Conservation (phyloP, 306 rosid species). For the Malus orientalis region DNA sequence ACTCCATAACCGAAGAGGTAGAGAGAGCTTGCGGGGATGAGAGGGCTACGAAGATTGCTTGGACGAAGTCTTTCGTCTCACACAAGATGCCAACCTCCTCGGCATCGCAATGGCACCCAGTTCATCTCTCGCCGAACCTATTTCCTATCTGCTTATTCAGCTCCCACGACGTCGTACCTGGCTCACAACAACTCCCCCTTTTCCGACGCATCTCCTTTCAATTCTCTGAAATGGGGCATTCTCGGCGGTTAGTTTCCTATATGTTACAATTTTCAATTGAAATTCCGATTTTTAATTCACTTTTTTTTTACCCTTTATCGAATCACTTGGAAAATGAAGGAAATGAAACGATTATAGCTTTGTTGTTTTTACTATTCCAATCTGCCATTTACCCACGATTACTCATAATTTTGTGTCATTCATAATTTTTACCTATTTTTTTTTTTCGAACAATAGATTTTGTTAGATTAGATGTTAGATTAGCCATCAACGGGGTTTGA, state of each 20-base stretch:
- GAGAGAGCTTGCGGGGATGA: constrained; percentile 23
- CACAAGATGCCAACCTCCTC: background rate
- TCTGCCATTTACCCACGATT: background rate
- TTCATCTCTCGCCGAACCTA: constrained; percentile 16
- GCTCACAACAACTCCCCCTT: constrained; percentile 7
- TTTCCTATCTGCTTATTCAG: constrained; percentile 17
- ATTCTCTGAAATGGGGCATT: constrained; percentile 21
- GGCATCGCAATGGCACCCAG: background rate
- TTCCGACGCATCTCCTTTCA: constrained; percentile 3
- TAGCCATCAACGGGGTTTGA: no score
- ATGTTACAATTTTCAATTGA: background rate
- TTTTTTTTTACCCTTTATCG: background rate
- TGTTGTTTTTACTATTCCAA: background rate
- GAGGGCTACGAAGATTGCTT: constrained; percentile 32
- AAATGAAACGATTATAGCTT: background rate
- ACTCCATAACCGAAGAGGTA: background rate
- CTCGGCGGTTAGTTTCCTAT: constrained; percentile 29
- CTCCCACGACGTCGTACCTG: constrained; percentile 22
- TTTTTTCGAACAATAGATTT: no score
- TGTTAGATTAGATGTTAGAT: no score
- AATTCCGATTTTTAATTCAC: background rate
- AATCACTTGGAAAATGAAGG: background rate
- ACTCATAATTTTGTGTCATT: background rate
- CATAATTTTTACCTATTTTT: background rate
- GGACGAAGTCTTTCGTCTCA: constrained; percentile 24